These are phyloP conservation scores for Suillus plorans DNA, from an alignment of 768 basidiomycete genomes.

Conservation along the genomic window DNA sequence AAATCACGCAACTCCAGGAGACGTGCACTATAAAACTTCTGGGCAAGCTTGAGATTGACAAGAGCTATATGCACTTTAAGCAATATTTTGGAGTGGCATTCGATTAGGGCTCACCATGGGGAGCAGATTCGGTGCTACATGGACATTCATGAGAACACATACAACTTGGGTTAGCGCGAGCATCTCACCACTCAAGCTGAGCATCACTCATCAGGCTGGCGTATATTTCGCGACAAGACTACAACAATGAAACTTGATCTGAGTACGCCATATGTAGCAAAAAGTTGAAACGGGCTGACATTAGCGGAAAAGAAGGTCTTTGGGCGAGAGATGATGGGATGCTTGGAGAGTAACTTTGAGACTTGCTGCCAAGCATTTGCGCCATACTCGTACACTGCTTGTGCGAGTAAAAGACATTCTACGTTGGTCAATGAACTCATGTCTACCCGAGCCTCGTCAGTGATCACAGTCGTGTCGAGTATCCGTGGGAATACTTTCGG, in stretches of 20 bases:
- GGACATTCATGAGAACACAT: neutral
- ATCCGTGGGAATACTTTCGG: conserved; percentile 30
- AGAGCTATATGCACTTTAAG: conserved; percentile 46
- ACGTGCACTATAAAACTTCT: conserved; percentile 69
- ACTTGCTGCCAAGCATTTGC: conserved; percentile 67
- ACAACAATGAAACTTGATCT: conserved; percentile 16
- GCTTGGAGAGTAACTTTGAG: conserved; percentile 62
- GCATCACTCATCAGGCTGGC: conserved; percentile 67
- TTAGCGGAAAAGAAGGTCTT: conserved; percentile 68
- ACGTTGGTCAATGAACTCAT: conserved; percentile 34
- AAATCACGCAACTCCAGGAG: conserved; percentile 69
- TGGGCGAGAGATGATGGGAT: conserved; percentile 66
- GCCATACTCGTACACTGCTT: conserved; percentile 84
- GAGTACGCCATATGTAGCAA: conserved; percentile 16
- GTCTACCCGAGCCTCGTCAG: neutral
- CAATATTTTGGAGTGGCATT: neutral
- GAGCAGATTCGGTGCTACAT: conserved; percentile 35
- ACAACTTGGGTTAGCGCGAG: neutral
- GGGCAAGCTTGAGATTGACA: conserved; percentile 67
- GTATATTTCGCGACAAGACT: conserved; percentile 74
- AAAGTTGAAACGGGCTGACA: conserved; percentile 38
- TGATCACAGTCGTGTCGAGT: conserved; percentile 10
- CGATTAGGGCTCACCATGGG: conserved; percentile 46
- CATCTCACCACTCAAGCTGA: conserved; percentile 57
- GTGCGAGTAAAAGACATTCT: conserved; percentile 81